A percentile compares a stretch with the other conserved stretches of the same genome.
Conservation (phyloP, 2,329 filamentous ascomycete species). For the Ilyonectria robusta region DNA sequence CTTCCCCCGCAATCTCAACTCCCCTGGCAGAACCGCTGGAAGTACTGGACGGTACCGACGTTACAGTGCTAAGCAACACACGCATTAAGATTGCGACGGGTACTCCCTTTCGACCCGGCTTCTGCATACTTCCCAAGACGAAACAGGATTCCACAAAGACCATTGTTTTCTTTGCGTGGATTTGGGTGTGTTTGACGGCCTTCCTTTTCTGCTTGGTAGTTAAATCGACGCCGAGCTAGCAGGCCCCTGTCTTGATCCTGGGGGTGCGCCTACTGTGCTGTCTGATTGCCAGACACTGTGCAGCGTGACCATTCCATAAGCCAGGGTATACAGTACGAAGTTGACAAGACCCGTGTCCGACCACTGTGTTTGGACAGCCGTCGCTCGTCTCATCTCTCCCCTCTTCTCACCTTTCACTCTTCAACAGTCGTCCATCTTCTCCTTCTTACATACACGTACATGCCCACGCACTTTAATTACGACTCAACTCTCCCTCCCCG, state of each 20-base stretch:
- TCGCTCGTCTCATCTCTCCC: conserved; percentile 4
- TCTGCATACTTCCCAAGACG: conserved; percentile 8
- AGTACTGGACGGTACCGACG: background rate
- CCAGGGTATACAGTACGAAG: background rate
- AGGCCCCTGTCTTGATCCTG: conserved; percentile 6
- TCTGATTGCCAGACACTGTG: conserved; percentile 4
- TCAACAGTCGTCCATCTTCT: background rate
- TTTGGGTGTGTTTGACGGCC: background rate
- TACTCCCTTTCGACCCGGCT: background rate
- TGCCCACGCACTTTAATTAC: background rate
- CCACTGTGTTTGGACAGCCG: conserved; percentile 19
- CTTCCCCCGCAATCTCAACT: conserved; percentile 23
- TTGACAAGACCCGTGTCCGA: background rate
- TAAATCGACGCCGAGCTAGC: background rate
- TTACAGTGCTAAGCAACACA: background rate
- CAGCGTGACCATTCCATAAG: background rate
- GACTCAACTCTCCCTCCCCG: background rate
- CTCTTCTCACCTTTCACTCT: background rate
- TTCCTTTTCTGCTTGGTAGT: background rate
- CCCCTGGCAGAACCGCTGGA: conserved; percentile 6
- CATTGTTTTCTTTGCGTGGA: background rate
- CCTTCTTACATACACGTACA: background rate
- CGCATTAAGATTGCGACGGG: background rate
- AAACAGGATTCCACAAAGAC: background rate
- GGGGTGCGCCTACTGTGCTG: conserved; percentile 7